Evolutionary conservation across 345 rosid species (phyloP).

Genomic region (Sonneratia caseolaris): DNA sequence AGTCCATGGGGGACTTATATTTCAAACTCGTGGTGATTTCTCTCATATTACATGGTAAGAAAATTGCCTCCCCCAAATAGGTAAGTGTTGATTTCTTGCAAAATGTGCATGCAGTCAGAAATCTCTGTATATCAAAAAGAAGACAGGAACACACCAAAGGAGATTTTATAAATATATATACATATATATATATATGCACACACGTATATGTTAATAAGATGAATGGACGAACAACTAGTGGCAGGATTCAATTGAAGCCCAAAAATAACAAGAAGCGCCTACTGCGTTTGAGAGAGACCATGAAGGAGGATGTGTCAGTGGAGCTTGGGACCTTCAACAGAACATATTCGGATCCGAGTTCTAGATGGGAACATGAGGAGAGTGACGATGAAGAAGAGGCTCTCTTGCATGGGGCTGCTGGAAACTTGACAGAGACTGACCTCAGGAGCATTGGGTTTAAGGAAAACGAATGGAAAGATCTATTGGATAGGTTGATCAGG

Average conservation of each 20-base stretch:
- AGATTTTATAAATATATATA: too few relatives aligned
- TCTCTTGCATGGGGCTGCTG: neutral
- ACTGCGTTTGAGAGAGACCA: neutral
- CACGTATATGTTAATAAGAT: too few relatives aligned
- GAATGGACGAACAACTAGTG: too few relatives aligned
- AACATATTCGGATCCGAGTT: neutral
- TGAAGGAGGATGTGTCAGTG: neutral
- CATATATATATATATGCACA: too few relatives aligned
- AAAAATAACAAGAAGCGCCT: neutral
- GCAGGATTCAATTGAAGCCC: neutral
- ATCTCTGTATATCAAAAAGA: too few relatives aligned
- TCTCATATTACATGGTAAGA: too few relatives aligned
- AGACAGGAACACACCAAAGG: too few relatives aligned
- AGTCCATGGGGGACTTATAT: too few relatives aligned
- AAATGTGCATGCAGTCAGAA: neutral
- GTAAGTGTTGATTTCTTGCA: neutral
- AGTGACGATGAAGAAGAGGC: constrained; percentile 7
- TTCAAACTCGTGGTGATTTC: too few relatives aligned
- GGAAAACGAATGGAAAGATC: constrained; percentile 5
- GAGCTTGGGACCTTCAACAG: neutral
- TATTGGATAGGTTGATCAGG: constrained; percentile 11
- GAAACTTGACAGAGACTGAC: too few relatives aligned
- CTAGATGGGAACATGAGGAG: neutral
- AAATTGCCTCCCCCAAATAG: neutral
- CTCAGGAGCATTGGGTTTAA: neutral